These are phyloP conservation scores for Chaetomiaceae sp. DNA, from an alignment of 2,329 filamentous ascomycete species.

Conservation along the genomic window DNA sequence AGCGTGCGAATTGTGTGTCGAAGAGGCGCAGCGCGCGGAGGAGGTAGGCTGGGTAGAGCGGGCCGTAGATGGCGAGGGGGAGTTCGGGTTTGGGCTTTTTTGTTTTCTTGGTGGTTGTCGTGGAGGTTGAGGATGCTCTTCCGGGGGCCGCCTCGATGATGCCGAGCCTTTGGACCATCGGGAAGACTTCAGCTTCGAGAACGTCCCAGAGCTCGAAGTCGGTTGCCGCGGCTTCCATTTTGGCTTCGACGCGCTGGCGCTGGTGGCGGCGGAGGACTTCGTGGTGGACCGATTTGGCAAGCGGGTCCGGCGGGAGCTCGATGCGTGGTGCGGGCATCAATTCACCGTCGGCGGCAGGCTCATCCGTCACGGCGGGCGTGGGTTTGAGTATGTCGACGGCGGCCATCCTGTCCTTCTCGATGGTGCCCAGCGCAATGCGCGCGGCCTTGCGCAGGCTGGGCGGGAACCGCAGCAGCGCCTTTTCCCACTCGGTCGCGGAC, in stretches of 20 bases:
- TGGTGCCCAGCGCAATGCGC: slow-evolving; percentile 32
- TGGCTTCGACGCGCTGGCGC: slow-evolving; percentile 43
- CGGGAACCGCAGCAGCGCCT: slow-evolving; percentile 36
- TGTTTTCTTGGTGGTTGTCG: too few species aligned
- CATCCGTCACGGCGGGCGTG: slow-evolving; percentile 22
- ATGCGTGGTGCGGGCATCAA: background rate
- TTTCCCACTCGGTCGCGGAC: slow-evolving; percentile 28
- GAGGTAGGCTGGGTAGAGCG: slow-evolving; percentile 58
- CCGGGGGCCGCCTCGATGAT: slow-evolving; percentile 33
- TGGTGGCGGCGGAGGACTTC: slow-evolving; percentile 40
- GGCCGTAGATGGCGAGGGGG: slow-evolving; percentile 53
- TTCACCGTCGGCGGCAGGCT: too few species aligned
- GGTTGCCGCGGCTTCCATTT: slow-evolving; percentile 49
- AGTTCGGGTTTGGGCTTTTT: too few species aligned
- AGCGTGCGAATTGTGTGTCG: slow-evolving; percentile 48
- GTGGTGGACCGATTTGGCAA: slow-evolving; percentile 32
- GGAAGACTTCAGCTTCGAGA: slow-evolving; percentile 62
- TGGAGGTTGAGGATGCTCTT: slow-evolving; percentile 7
- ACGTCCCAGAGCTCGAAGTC: slow-evolving; percentile 63
- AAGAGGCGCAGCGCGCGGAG: slow-evolving; percentile 51
- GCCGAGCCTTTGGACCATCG: slow-evolving; percentile 50
- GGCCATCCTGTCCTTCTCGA: slow-evolving; percentile 22
- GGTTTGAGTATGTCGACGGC: background rate
- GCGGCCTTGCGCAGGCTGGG: slow-evolving; percentile 36
- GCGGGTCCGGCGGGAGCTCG: slow-evolving; percentile 18